A percentile compares a stretch with the other conserved stretches of the same genome.
Conservation (phyloP, 2,329 filamentous ascomycete species). For the Epichloe baconii region DNA sequence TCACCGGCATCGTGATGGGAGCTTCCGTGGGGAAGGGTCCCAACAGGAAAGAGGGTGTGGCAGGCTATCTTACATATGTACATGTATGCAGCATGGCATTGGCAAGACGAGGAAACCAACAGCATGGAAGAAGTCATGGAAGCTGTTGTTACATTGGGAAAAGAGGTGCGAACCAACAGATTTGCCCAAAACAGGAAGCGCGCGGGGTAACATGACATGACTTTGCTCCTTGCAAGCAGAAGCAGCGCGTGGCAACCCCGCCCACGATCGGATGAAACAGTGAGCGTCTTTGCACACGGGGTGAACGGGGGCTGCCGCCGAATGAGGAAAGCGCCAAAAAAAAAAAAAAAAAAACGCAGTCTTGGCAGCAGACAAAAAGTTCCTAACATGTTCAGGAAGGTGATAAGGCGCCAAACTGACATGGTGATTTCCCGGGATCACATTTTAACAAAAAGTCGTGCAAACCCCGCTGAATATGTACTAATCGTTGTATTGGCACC, state of each 20-base stretch:
- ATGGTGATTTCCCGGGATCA: too few species aligned
- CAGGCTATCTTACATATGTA: too few species aligned
- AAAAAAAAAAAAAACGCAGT: background rate
- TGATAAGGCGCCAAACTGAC: too few species aligned
- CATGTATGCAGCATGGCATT: background rate
- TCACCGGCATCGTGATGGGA: too few species aligned
- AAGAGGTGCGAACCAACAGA: background rate
- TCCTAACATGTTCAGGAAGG: background rate
- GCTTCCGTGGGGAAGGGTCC: too few species aligned
- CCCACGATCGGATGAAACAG: background rate
- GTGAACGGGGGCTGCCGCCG: too few species aligned
- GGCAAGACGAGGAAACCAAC: background rate
- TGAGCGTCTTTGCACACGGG: too few species aligned
- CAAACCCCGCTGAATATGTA: background rate
- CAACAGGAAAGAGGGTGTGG: background rate
- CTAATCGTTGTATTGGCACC: too few species aligned
- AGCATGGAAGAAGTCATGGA: background rate
- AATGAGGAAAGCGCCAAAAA: background rate
- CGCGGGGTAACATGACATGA: background rate
- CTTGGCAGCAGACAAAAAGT: slow-evolving; percentile 6
- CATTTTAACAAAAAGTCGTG: too few species aligned
- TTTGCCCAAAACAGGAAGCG: background rate
- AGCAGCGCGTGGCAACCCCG: background rate
- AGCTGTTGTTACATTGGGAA: background rate
- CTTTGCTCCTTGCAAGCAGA: background rate